phyloP scores from a whole-genome alignment of 129 eudicot genomes.

The Artemisia argyi region DNA sequence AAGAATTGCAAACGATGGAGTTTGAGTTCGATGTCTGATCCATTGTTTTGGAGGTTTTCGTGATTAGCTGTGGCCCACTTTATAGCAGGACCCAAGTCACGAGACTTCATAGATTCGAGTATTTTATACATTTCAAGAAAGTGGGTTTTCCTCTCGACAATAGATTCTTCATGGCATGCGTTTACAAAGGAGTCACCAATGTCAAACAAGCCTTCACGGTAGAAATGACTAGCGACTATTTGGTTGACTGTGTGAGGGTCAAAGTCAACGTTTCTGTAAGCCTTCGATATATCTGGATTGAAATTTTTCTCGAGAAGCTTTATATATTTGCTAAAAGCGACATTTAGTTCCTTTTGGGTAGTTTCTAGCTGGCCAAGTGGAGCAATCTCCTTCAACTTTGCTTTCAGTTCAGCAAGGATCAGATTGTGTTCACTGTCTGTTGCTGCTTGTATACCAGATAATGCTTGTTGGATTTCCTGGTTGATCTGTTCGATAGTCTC shows the following conservation, averaged over 20 bases:
- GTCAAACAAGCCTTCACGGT: constrained; percentile 76
- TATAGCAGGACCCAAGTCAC: constrained; percentile 73
- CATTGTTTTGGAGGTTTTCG: constrained; percentile 52
- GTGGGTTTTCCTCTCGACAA: constrained; percentile 47
- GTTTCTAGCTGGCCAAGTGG: constrained; percentile 66
- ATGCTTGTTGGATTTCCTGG: constrained; percentile 68
- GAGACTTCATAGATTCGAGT: constrained; percentile 70
- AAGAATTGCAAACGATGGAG: constrained; percentile 74
- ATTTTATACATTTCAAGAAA: constrained; percentile 69
- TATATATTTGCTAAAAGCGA: constrained; percentile 70
- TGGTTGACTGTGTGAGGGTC: constrained; percentile 65
- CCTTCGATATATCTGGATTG: constrained; percentile 80
- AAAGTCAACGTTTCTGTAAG: constrained; percentile 64
- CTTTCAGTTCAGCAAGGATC: constrained; percentile 57
- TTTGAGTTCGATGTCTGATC: constrained; percentile 67
- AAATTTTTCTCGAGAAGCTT: constrained; percentile 83
- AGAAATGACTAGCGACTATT: constrained; percentile 75
- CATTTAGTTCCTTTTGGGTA: constrained; percentile 75
- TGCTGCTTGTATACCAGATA: constrained; percentile 54
- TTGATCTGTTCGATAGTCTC: constrained; percentile 62
- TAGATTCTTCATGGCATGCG: constrained; percentile 52
- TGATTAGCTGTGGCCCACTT: constrained; percentile 66
- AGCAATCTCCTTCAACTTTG: constrained; percentile 64
- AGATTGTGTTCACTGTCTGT: constrained; percentile 37
- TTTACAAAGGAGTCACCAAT: constrained; percentile 66